Conservation (phyloP, 2,329 filamentous ascomycete species). For the Fusarium protoensiforme region DNA sequence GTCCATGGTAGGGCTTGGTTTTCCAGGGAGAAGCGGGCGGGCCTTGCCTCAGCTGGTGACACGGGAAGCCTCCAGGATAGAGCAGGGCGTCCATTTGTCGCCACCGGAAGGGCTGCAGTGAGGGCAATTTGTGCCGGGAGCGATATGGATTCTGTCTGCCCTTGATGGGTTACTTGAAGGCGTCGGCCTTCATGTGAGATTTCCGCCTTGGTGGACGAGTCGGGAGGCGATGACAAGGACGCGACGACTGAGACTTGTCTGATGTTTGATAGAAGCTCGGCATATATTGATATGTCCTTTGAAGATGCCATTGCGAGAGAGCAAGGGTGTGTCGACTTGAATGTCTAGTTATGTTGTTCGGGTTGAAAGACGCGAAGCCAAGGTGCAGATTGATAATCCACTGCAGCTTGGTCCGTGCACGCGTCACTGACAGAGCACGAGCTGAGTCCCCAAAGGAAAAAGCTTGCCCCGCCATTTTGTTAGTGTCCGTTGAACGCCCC, state of each 20-base stretch:
- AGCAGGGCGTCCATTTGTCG: slow-evolving; percentile 44
- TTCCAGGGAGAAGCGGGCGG: slow-evolving; percentile 45
- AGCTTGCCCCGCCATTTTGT: slow-evolving; percentile 39
- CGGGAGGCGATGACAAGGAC: slow-evolving; percentile 57
- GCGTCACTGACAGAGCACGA: slow-evolving; percentile 6
- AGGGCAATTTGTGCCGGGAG: slow-evolving; percentile 57
- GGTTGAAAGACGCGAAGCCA: slow-evolving; percentile 7
- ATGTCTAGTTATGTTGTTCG: not conserved
- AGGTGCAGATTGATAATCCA: slow-evolving; percentile 21
- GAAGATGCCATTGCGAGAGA: slow-evolving; percentile 26
- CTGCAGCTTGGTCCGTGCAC: slow-evolving; percentile 34
- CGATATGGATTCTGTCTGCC: slow-evolving; percentile 45
- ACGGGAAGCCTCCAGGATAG: slow-evolving; percentile 68
- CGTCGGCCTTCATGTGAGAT: slow-evolving; percentile 58
- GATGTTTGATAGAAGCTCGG: slow-evolving; percentile 73
- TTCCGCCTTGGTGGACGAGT: slow-evolving; percentile 55
- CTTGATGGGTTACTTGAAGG: slow-evolving; percentile 62
- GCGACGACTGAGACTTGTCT: slow-evolving; percentile 70
- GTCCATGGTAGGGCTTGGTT: slow-evolving; percentile 65
- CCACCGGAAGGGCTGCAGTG: slow-evolving; percentile 51
- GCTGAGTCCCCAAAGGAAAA: slow-evolving; percentile 33
- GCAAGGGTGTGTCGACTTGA: not conserved
- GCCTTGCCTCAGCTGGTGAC: slow-evolving; percentile 36
- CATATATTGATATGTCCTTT: slow-evolving; percentile 61
- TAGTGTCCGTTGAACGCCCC: slow-evolving; percentile 39